Evolutionary conservation across 495 filamentous ascomycete genomes (phyloP).

Genomic region (Cryomyces minteri): DNA sequence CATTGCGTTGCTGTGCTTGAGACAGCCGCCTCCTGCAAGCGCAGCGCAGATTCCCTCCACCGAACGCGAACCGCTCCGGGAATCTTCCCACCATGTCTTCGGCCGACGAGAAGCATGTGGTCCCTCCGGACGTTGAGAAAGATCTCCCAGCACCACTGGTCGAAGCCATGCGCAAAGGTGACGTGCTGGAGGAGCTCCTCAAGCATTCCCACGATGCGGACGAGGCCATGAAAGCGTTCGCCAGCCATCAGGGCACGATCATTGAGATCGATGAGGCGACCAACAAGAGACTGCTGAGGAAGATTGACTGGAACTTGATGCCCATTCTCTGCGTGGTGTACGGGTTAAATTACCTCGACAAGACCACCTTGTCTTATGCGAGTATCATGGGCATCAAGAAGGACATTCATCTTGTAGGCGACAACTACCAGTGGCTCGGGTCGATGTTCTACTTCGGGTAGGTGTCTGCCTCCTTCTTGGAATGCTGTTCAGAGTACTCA

Average conservation of each 20-base stretch:
- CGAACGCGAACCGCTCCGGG: too few species aligned
- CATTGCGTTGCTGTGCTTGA: too few species aligned
- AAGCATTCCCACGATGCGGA: conserved; percentile 40
- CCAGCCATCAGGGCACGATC: conserved; percentile 13
- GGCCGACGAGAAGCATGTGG: too few species aligned
- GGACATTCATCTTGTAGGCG: conserved; percentile 23
- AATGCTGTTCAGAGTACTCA: conserved; percentile 7
- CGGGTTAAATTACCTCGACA: conserved; percentile 37
- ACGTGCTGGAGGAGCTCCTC: conserved; percentile 17
- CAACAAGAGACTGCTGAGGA: conserved; percentile 24
- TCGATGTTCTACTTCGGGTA: conserved; percentile 33
- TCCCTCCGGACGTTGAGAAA: too few species aligned
- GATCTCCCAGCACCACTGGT: too few species aligned
- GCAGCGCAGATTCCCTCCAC: too few species aligned
- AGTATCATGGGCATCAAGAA: conserved; percentile 29
- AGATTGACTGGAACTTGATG: conserved; percentile 22
- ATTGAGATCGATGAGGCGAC: conserved; percentile 34
- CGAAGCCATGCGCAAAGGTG: too few species aligned
- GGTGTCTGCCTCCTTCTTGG: conserved; percentile 3
- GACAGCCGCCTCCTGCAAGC: too few species aligned
- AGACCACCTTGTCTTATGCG: conserved; percentile 35
- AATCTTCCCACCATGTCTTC: too few species aligned
- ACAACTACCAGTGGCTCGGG: conserved; percentile 34
- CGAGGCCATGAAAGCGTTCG: conserved; percentile 39
- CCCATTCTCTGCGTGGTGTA: conserved; percentile 21